A percentile compares a stretch with the other conserved stretches of the same genome.
phyloP scores from a whole-genome alignment of 148 eudicot species.

The Chenopodium berlandieri region DNA sequence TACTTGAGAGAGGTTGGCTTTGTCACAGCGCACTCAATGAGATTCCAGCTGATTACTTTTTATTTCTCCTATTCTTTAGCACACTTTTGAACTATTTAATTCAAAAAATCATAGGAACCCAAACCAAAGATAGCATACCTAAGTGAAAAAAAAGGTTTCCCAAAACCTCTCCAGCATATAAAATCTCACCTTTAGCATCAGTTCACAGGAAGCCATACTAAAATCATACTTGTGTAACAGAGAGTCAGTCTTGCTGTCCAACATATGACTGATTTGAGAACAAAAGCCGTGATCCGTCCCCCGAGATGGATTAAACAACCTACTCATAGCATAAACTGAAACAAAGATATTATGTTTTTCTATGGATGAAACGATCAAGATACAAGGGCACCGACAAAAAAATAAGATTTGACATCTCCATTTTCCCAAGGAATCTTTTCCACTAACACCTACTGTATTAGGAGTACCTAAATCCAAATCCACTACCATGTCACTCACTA shows the following conservation, averaged over 20 bases:
- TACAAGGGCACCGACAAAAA: not conserved
- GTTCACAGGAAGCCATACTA: not conserved
- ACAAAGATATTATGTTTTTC: not conserved
- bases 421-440: not conserved
- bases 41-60: slow-evolving; percentile 14
- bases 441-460: not conserved
- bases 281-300: not conserved
- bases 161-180: not conserved
- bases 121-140: not conserved
- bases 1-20: slow-evolving; percentile 23
- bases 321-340: too few species aligned
- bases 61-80: not conserved
- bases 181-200: not conserved
- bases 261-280: too few species aligned
- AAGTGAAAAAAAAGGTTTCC: not conserved
- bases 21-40: slow-evolving; percentile 25
- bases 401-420: slow-evolving; percentile 1
- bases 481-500: slow-evolving; percentile 15
- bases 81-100: not conserved
- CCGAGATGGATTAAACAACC: too few species aligned
- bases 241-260: not conserved
- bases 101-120: not conserved
- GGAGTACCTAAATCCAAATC: slow-evolving; percentile 20
- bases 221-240: not conserved
- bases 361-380: not conserved